A percentile compares a stretch with the other conserved stretches of the same genome.
These are phyloP conservation scores for Dactylonectria estremocensis DNA, from an alignment of 2,329 filamentous ascomycete species.

Conservation along the genomic window DNA sequence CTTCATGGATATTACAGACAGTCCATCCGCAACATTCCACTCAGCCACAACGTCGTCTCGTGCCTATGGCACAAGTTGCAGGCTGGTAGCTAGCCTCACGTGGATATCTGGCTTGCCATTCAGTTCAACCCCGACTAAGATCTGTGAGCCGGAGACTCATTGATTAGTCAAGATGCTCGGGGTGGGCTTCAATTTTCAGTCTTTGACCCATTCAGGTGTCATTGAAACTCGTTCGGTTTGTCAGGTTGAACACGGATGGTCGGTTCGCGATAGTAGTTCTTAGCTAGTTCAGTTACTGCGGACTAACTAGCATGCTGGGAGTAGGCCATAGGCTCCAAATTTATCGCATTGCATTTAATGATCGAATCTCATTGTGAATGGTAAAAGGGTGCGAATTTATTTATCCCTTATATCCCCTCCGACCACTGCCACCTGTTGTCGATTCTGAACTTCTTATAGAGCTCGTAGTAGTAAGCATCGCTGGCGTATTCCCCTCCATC, in stretches of 20 bases:
- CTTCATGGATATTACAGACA: too few relatives aligned
- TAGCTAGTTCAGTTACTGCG: too few relatives aligned
- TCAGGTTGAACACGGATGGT: too few relatives aligned
- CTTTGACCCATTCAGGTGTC: too few relatives aligned
- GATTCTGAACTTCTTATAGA: slow-evolving; percentile 41
- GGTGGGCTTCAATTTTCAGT: too few relatives aligned
- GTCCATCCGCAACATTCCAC: too few relatives aligned
- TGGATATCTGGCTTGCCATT: slow-evolving; percentile 32
- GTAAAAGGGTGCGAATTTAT: neutral
- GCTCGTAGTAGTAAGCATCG: slow-evolving; percentile 29
- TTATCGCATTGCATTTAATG: too few relatives aligned
- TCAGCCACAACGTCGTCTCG: slow-evolving; percentile 9
- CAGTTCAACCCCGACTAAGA: slow-evolving; percentile 23
- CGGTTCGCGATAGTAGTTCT: too few relatives aligned
- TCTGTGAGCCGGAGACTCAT: neutral
- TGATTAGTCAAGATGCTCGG: too few relatives aligned
- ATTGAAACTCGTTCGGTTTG: too few relatives aligned
- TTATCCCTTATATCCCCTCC: neutral
- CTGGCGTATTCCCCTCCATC: slow-evolving; percentile 19
- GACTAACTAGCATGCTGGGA: too few relatives aligned
- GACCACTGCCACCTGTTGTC: slow-evolving; percentile 23
- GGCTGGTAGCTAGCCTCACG: slow-evolving; percentile 20
- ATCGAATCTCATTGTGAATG: neutral
- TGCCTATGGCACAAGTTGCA: slow-evolving; percentile 31
- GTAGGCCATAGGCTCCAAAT: too few relatives aligned